Evolutionary conservation across 331 rosid genomes (phyloP).

Genomic region (Saraca asoca): DNA sequence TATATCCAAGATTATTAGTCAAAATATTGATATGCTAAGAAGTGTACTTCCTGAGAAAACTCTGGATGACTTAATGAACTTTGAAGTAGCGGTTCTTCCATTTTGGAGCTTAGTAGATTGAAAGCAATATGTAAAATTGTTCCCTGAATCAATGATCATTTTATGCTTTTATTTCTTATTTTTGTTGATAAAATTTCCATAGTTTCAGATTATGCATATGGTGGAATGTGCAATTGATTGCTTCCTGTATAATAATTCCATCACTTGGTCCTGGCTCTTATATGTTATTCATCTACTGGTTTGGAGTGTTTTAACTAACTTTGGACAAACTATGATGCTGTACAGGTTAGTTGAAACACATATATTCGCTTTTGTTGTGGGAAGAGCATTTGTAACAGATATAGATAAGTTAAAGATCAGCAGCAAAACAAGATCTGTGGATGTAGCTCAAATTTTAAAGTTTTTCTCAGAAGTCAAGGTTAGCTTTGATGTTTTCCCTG

Average conservation of each 20-base stretch:
- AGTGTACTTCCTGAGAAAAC: no score
- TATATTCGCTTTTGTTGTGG: slow-evolving; percentile 97
- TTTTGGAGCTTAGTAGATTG: no score
- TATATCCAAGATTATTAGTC: no score
- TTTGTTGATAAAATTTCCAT: no score
- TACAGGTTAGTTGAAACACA: slow-evolving; percentile 98
- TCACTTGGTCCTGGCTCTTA: background rate
- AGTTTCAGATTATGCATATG: no score
- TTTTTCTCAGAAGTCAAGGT: slow-evolving; percentile 91
- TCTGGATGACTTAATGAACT: no score
- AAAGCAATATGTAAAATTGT: no score
- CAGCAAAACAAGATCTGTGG: slow-evolving; percentile 82
- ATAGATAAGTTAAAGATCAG: slow-evolving; percentile 84
- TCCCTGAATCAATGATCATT: no score
- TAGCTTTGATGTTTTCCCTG: slow-evolving; percentile 33
- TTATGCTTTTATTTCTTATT: no score
- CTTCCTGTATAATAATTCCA: slow-evolving; percentile 6
- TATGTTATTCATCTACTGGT: slow-evolving; percentile 18
- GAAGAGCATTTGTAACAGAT: slow-evolving; percentile 99
- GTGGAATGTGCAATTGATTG: background rate
- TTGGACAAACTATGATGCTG: slow-evolving; percentile 34
- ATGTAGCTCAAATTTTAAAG: slow-evolving; percentile 66
- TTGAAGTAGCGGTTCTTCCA: no score
- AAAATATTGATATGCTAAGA: no score
- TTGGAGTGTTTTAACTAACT: slow-evolving; percentile 39